Evolutionary conservation across 2,329 filamentous ascomycete genomes (phyloP), one percentile per base, ranked within the genome.

Genomic region (Triangularia setosa): DNA sequence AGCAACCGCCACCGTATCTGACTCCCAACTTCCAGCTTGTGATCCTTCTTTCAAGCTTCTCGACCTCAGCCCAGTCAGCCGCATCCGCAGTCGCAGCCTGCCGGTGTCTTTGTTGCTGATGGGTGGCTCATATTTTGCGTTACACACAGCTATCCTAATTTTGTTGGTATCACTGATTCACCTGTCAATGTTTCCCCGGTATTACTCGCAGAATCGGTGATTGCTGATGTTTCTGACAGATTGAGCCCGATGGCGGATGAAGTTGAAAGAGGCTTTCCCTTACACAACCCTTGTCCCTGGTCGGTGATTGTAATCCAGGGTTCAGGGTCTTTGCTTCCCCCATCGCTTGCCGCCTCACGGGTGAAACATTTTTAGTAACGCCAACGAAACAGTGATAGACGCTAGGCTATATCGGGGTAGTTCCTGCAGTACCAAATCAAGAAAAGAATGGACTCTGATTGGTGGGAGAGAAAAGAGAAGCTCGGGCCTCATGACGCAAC

Each of bases 381-480:
- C 23, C 52, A 59, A 27, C 33, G 23, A 59, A 25, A 35, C 55
- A 35, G 18, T 18, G 28, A 35, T 58, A 4, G 11, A 5, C 27
- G 55, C 28, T 58, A 58, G 55, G 27, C 55, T 35, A 24, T 23
- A 58, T 58, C n/a, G 28, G 28, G 55, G 4, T 23, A 35, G 28
- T 58, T 35, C 9, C 55, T 28, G 28, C 55, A 21, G 55, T 35
- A 28, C 8, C 16, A 35, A 21, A 14, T 23, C 23, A 25, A 14
- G 12, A 55, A 55, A 28, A 58, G 55, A 58, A 33, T 33, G 3
- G 30, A 40, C n/a, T 59, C 12, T 59, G 57, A 59, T 59, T 59
- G 57, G 57, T 48, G 21, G 18, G 2, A 24, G 56, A 7, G 30
- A n/a, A 25, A 33, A 21, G 27, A 24, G n/a, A 24, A 35, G 28